These are phyloP conservation scores for Crepidotus variabilis DNA, from an alignment of 768 basidiomycete species.

Conservation along the genomic window DNA sequence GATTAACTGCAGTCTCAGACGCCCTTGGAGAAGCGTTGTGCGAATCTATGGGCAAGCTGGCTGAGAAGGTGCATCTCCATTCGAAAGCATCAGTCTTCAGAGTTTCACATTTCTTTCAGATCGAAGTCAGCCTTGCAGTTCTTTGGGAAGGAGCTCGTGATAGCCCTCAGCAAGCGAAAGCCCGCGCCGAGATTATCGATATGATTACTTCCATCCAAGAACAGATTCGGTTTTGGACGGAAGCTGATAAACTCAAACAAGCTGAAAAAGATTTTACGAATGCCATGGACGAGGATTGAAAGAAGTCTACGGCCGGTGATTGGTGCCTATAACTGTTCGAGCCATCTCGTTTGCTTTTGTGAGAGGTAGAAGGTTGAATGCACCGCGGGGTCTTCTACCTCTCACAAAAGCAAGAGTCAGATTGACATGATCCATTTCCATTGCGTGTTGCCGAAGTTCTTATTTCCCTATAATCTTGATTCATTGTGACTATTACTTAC, in stretches of 20 bases:
- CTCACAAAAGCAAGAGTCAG: too few species aligned
- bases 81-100: not conserved
- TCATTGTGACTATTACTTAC: not conserved
- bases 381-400: too few species aligned
- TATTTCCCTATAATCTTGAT: not conserved
- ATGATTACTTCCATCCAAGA: slow-evolving; percentile 32
- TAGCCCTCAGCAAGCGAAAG: slow-evolving; percentile 39
- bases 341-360: too few species aligned
- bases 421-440: too few species aligned
- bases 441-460: too few species aligned
- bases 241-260: slow-evolving; percentile 31
- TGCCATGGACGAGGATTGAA: slow-evolving; percentile 15
- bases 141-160: slow-evolving; percentile 56
- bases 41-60: slow-evolving; percentile 42
- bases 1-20: slow-evolving; percentile 42
- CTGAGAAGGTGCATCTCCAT: slow-evolving; percentile 43
- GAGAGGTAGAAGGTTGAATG: too few species aligned
- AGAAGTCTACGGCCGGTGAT: not conserved
- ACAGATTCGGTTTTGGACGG: slow-evolving; percentile 42
- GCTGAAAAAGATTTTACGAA: slow-evolving; percentile 9
- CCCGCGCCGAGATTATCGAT: slow-evolving; percentile 35
- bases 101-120: slow-evolving; percentile 4
- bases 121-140: slow-evolving; percentile 47
- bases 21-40: slow-evolving; percentile 48
- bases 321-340: too few species aligned